Evolutionary conservation across 768 basidiomycete genomes (phyloP), one percentile per base, ranked within the genome.

Genomic region (Collybia nuda): DNA sequence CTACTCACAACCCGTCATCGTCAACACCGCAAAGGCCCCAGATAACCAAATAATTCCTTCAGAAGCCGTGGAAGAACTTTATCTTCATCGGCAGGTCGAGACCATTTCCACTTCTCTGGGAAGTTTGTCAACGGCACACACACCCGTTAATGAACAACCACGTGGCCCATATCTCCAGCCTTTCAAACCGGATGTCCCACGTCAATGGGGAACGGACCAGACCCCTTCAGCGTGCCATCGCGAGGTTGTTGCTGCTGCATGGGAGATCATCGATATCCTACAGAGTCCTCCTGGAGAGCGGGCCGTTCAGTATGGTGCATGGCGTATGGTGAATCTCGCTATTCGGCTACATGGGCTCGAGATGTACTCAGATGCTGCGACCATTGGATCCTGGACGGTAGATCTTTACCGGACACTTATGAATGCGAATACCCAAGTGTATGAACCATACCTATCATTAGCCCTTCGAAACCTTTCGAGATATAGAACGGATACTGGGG

Each of bases 341-440:
- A 36, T 36, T 17, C 23, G n/a, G 32, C 46, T 47, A 5, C 35
- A 36, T 17, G 36, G 21, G 14, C 35, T 47, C 35, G 35, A 24
- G 35, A 47, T 47, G 46, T 32, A 36, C 21, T 21, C 46, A 37
- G 46, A 47, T 23, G 46, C 46, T 12, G 5, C 12, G n/a, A 38
- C 46, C 17, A 24, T 47, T 26, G 32, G 32, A 1, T 21, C n/a
- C 19, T 47, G 46, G 46, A 47, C 46, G 17, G 46, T 36, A 5
- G 46, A 47, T 26, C 32, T 47, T 12, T 47, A 47, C 23, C 17
- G 46, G n/a, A 36, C 22, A 11, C 19, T 47, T 9, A 22, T 23
- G 18, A 17, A 36, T n/a, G 22, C 35, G 9, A n/a, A 47, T 37
- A 5, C 28, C 6, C 14, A 32, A 8, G 24, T 36, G 17, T 47